phyloP scores from a whole-genome alignment of 345 rosid genomes.

The Citrus unshiu region DNA sequence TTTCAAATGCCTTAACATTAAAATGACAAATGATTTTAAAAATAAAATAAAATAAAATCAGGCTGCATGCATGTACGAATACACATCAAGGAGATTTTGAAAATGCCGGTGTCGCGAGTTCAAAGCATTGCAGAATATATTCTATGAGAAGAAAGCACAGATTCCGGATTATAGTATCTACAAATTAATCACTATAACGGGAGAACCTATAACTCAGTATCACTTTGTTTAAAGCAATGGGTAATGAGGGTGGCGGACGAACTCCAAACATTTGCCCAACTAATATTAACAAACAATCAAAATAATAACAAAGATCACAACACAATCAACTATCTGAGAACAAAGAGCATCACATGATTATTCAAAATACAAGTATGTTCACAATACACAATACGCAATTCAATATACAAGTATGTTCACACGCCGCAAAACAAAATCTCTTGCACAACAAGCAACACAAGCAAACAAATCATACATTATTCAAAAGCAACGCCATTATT shows the following conservation, averaged over 20 bases:
- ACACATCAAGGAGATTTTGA: neutral
- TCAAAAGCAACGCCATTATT: neutral
- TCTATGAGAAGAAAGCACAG: too few relatives aligned
- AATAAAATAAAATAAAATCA: too few relatives aligned
- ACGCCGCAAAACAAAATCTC: neutral
- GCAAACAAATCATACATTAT: neutral
- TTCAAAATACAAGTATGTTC: neutral
- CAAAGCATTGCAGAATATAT: neutral
- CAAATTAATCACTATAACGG: too few relatives aligned
- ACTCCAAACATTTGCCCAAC: neutral
- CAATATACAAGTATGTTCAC: neutral
- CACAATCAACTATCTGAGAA: neutral
- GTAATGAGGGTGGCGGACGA: neutral
- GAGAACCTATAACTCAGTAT: too few relatives aligned
- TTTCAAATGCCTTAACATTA: too few relatives aligned
- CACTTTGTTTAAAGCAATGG: neutral
- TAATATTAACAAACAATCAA: neutral
- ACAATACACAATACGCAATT: neutral
- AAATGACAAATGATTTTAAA: too few relatives aligned
- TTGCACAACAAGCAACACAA: neutral
- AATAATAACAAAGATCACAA: too few relatives aligned
- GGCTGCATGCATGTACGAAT: too few relatives aligned
- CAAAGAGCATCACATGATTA: neutral
- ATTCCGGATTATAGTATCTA: too few relatives aligned
- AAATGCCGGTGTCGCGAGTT: neutral